A percentile compares a stretch with the other conserved stretches of the same genome.
Evolutionary conservation across 2,329 filamentous ascomycete genomes (phyloP).

Genomic region (Talaromyces verruculosus): DNA sequence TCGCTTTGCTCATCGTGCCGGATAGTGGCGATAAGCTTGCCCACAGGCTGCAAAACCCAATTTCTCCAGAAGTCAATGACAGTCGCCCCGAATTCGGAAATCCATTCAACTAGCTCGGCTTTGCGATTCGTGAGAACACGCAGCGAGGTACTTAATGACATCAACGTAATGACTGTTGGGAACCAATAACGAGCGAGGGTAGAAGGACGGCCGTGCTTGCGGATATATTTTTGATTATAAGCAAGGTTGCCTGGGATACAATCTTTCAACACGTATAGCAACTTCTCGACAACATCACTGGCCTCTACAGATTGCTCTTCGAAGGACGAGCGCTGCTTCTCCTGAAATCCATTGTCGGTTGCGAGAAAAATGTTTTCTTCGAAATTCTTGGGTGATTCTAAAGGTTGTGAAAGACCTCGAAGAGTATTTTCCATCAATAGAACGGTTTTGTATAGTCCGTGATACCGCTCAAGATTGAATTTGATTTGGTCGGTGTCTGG

Average conservation of each 20-base stretch:
- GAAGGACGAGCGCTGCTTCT: neutral
- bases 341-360: constrained; percentile 7
- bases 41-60: constrained; percentile 85
- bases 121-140: constrained; percentile 71
- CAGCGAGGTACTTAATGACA: constrained; percentile 85
- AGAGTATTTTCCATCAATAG: constrained; percentile 18
- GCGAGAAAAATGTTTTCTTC: constrained; percentile 16
- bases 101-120: constrained; percentile 76
- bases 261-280: constrained; percentile 61
- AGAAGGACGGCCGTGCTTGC: constrained; percentile 72
- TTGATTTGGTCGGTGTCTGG: neutral
- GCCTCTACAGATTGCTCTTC: neutral
- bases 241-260: constrained; percentile 67
- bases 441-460: constrained; percentile 12
- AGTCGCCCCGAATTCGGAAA: constrained; percentile 75
- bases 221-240: constrained; percentile 62
- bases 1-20: constrained; percentile 89
- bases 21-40: constrained; percentile 85
- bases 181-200: constrained; percentile 84
- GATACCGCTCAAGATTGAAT: constrained; percentile 8
- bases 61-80: constrained; percentile 90
- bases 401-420: constrained; percentile 11
- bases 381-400: constrained; percentile 7
- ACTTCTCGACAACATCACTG: constrained; percentile 33
- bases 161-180: constrained; percentile 65